Base-by-base conservation (phyloP, 2,329 filamentous ascomycete species). In the Cladosporium sp. region DNA sequence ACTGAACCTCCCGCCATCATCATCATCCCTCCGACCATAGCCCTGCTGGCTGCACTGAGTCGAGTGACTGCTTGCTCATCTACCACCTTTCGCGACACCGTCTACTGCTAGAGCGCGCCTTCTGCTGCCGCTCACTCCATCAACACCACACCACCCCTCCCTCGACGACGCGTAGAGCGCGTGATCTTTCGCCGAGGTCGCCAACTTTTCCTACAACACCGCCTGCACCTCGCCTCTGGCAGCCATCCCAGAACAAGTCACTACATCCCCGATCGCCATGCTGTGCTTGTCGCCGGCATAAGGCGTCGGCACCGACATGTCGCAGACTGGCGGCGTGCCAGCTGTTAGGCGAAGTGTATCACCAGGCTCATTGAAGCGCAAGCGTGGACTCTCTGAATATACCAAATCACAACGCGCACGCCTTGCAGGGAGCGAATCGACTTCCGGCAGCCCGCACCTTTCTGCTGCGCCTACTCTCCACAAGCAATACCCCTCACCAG, bases 331-430 rank as follows among this genome's bases (percentile, higher is more conserved):
- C 57, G 65, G 64, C 61, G 59, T 64, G 40, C 63, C 62, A 50
- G 61, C 59, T 52, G 55, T 61, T 43, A 51, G 60, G 55, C 56
- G 59, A 54, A 61, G 55, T 59, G 45, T 61, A 20, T 69, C 67
- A 40, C 64, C 67, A 43, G 57, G 61, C 66, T 65, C 66, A 43
- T 61, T 70, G 56, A 70, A 70, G 67, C 66, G 67, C 47, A 65
- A 65, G 59, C 60, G 63, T 28, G 59, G 55, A 36, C 20, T 59
- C 28, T 28, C 50, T 40, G 58, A 59, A 12, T 55, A 59, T 36
- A 55, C 58, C 38, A 59, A 55, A 51, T 45, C 58, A 49, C 51
- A 65, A 43, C 50, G 56, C 51, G 55, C 61, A 20, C 63, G 58
- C 40, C 56, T 61, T 9, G 51, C 55, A 28, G 36, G 39, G 30